phyloP scores from a whole-genome alignment of 768 basidiomycete genomes.

The Psilocybe cubensis region DNA sequence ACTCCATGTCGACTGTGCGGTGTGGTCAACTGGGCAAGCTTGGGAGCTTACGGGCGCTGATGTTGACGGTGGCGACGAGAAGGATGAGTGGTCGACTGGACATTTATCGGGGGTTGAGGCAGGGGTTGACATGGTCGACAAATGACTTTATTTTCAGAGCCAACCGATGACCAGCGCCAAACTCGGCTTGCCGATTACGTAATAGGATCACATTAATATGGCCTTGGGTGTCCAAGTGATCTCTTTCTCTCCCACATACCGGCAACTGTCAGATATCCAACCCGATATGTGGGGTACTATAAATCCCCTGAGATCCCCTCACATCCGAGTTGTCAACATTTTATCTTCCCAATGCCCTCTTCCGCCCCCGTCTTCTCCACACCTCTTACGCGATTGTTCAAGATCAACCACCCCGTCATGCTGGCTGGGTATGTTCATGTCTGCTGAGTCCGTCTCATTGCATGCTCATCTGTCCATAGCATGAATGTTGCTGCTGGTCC shows the following conservation, averaged over 20 bases:
- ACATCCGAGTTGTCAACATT: conserved; percentile 7
- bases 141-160: conserved; percentile 6
- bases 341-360: conserved; percentile 57
- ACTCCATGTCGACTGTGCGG: conserved; percentile 43
- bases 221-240: neutral
- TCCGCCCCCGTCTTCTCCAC: conserved; percentile 70
- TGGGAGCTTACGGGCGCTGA: neutral
- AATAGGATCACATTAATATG: conserved; percentile 1
- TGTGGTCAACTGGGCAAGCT: conserved; percentile 47
- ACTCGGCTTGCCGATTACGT: conserved; percentile 16
- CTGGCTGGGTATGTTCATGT: conserved; percentile 59
- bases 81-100: conserved; percentile 63
- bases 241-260: conserved; percentile 5
- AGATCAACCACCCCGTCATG: conserved; percentile 83
- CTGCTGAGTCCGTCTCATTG: neutral
- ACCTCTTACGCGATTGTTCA: conserved; percentile 75
- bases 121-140: conserved; percentile 25
- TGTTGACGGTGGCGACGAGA: neutral
- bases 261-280: conserved; percentile 12
- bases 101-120: conserved; percentile 43
- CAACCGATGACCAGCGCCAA: conserved; percentile 7
- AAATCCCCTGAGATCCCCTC: conserved; percentile 5
- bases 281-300: conserved; percentile 9
- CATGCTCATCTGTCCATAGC: conserved; percentile 31
- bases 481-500: conserved; percentile 92